These are phyloP conservation scores for Saturnispora galanensis DNA, from an alignment of 805 yeast species.

Conservation along the genomic window DNA sequence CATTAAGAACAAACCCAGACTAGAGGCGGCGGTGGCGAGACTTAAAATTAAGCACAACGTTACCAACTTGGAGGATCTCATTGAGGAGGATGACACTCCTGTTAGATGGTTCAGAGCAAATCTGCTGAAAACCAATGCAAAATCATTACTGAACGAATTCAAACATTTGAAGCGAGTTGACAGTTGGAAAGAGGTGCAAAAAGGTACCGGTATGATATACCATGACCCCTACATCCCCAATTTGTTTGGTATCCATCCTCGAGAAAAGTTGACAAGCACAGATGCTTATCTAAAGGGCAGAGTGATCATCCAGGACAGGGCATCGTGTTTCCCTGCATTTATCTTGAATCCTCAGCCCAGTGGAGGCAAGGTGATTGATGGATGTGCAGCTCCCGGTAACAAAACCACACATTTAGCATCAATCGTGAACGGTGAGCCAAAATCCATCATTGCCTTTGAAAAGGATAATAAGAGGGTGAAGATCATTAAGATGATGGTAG, in stretches of 20 bases:
- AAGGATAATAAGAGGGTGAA: constrained; percentile 66
- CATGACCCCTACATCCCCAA: constrained; percentile 66
- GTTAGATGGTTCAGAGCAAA: constrained; percentile 77
- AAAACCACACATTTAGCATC: constrained; percentile 91
- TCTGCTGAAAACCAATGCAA: constrained; percentile 39
- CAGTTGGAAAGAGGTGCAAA: constrained; percentile 29
- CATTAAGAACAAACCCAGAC: constrained; percentile 66
- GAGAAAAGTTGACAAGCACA: constrained; percentile 57
- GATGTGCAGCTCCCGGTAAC: constrained; percentile 98
- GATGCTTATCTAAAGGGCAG: constrained; percentile 65
- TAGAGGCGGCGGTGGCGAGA: constrained; percentile 73
- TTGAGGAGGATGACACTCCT: constrained; percentile 56
- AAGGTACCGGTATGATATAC: constrained; percentile 47
- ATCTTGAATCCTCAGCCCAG: constrained; percentile 58
- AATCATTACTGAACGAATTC: constrained; percentile 33
- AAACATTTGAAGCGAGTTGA: constrained; percentile 37
- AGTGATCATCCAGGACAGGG: constrained; percentile 88
- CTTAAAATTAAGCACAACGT: constrained; percentile 67
- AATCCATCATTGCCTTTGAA: constrained; percentile 74
- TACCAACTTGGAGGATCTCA: constrained; percentile 40
- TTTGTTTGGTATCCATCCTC: constrained; percentile 75
- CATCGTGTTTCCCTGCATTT: constrained; percentile 92
- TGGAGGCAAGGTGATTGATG: constrained; percentile 60
- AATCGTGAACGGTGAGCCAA: constrained; percentile 32
- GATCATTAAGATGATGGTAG: constrained; percentile 66